Evolutionary conservation across 2,329 filamentous ascomycete species (phyloP).

Genomic region (Lojkania enalia): DNA sequence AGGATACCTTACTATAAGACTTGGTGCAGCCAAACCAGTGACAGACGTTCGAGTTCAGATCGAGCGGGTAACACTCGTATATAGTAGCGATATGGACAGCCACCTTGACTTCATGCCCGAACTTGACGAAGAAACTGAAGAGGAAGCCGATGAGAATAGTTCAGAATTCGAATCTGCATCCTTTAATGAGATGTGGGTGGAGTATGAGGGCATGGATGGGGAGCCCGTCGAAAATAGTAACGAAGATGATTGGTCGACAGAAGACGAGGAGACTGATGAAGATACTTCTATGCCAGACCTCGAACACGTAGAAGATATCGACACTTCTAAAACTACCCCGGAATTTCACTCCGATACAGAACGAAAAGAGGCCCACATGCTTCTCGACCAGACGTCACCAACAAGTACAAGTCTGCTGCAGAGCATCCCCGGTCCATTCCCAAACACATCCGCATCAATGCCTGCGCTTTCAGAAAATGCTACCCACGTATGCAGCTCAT

Average conservation of each 20-base stretch:
- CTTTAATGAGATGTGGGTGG: slow-evolving; percentile 44
- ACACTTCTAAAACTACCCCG: slow-evolving; percentile 42
- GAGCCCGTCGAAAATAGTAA: slow-evolving; percentile 31
- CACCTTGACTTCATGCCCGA: slow-evolving; percentile 28
- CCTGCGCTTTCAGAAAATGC: not conserved
- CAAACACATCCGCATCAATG: not conserved
- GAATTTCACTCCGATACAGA: slow-evolving; percentile 35
- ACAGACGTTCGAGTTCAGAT: slow-evolving; percentile 54
- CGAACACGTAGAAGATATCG: slow-evolving; percentile 15
- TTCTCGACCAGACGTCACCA: not conserved
- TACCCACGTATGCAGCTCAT: slow-evolving; percentile 9
- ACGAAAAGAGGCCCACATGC: slow-evolving; percentile 8
- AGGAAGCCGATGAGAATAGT: slow-evolving; percentile 37
- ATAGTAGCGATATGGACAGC: slow-evolving; percentile 48
- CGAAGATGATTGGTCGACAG: slow-evolving; percentile 43
- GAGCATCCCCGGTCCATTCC: not conserved
- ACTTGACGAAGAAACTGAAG: slow-evolving; percentile 33
- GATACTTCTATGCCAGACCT: slow-evolving; percentile 41
- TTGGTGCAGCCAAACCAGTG: slow-evolving; percentile 55
- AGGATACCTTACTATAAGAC: slow-evolving; percentile 57
- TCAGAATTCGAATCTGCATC: slow-evolving; percentile 39
- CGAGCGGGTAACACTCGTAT: slow-evolving; percentile 55
- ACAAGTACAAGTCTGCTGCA: too few species aligned
- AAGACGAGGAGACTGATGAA: slow-evolving; percentile 39
- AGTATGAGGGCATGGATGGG: slow-evolving; percentile 43